These are phyloP conservation scores for Aspergillus biplanus DNA, from an alignment of 495 filamentous ascomycete species.

Conservation along the genomic window DNA sequence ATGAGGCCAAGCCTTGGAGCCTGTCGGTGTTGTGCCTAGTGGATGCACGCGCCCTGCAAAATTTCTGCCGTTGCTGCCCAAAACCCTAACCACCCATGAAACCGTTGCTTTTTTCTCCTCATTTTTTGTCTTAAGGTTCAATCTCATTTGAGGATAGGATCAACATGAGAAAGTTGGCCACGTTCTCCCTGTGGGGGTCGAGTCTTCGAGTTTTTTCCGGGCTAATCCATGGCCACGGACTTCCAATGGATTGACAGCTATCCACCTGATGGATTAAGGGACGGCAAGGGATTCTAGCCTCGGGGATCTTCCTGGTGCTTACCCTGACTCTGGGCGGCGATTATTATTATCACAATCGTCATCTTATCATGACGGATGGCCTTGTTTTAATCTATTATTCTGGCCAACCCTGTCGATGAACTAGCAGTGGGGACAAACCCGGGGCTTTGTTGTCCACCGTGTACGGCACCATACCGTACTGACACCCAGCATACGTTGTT, in stretches of 20 bases:
- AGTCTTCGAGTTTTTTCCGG: constrained; percentile 21
- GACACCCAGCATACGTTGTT: constrained; percentile 20
- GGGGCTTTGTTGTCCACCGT: constrained; percentile 23
- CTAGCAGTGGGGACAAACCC: constrained; percentile 18
- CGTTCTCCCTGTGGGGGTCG: constrained; percentile 30
- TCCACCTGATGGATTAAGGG: constrained; percentile 21
- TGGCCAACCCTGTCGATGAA: constrained; percentile 20
- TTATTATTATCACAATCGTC: constrained; percentile 23
- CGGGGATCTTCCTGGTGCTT: constrained; percentile 22
- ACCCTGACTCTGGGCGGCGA: constrained; percentile 11
- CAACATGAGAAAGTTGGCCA: constrained; percentile 30
- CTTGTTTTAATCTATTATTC: constrained; percentile 24
- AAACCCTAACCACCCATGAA: constrained; percentile 25
- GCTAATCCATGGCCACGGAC: constrained; percentile 23
- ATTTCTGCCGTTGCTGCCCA: constrained; percentile 47
- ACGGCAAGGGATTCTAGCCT: constrained; percentile 21
- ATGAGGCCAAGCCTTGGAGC: constrained; percentile 23
- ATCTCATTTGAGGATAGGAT: constrained; percentile 28
- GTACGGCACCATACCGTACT: constrained; percentile 21
- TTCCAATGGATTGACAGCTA: constrained; percentile 22
- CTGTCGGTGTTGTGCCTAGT: constrained; percentile 23
- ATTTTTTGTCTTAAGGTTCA: constrained; percentile 19
- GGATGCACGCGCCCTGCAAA: constrained; percentile 29
- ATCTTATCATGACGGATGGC: constrained; percentile 23
- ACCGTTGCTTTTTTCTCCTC: constrained; percentile 26